These are phyloP conservation scores for Copromyces sp. DNA, from an alignment of 495 filamentous ascomycete genomes.

Conservation along the genomic window DNA sequence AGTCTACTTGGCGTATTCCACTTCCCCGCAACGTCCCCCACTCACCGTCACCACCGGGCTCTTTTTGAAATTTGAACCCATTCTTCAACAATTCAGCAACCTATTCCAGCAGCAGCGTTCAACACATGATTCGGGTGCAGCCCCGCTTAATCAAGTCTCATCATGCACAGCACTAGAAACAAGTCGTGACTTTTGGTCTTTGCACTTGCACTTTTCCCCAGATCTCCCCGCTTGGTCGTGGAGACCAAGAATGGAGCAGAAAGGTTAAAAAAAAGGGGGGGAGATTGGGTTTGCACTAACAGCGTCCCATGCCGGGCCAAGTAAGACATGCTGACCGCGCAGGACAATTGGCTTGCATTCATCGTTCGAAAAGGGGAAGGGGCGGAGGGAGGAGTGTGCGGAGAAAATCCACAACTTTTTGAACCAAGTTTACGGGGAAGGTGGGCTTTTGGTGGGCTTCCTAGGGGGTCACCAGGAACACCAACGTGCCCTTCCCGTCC, in stretches of 20 bases:
- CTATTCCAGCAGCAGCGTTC: background rate
- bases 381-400: background rate
- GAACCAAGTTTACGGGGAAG: background rate
- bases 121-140: background rate
- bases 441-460: background rate
- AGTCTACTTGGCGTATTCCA: background rate
- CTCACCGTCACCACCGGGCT: background rate
- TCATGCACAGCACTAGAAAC: background rate
- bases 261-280: background rate
- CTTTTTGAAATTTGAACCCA: background rate
- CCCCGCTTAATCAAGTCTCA: background rate
- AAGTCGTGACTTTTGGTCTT: background rate
- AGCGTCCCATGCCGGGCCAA: background rate
- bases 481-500: too few relatives aligned
- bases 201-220: background rate
- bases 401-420: background rate
- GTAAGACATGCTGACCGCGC: background rate
- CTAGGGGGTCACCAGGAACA: background rate
- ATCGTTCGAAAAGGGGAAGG: background rate
- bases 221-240: background rate
- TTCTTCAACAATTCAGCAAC: background rate
- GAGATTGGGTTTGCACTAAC: background rate
- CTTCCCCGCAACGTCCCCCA: background rate
- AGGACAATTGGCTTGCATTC: background rate
- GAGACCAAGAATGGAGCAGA: background rate